Percentiles rank a stretch among this genome's conserved stretches.
Evolutionary conservation across 2,329 filamentous ascomycete genomes (phyloP).

Genomic region (Incumbomyces lentus): DNA sequence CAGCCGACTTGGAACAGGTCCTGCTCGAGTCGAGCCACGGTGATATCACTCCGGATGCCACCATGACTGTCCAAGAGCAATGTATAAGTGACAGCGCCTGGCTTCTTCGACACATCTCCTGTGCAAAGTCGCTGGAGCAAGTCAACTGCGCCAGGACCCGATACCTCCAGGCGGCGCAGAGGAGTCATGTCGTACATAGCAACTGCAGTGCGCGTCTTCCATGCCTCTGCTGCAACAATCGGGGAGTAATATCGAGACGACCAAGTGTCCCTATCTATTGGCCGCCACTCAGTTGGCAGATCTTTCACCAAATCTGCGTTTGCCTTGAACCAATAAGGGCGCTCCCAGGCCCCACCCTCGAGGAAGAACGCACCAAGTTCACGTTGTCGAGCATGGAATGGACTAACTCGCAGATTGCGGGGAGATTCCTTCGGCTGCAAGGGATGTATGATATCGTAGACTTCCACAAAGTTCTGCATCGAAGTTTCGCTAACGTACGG

Average conservation of each 20-base stretch:
- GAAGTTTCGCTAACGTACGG: constrained; percentile 50
- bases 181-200: constrained; percentile 56
- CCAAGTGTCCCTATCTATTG: constrained; percentile 49
- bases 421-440: constrained; percentile 48
- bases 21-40: constrained; percentile 42
- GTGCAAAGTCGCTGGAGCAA: constrained; percentile 41
- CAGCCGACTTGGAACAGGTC: constrained; percentile 44
- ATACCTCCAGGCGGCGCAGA: constrained; percentile 47
- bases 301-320: constrained; percentile 43
- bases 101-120: constrained; percentile 31
- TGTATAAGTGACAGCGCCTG: constrained; percentile 42
- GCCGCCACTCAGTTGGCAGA: constrained; percentile 45
- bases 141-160: constrained; percentile 46
- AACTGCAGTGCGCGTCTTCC: constrained; percentile 53
- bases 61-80: constrained; percentile 46
- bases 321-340: constrained; percentile 52
- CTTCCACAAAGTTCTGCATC: constrained; percentile 51
- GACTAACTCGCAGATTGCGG: constrained; percentile 48
- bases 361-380: constrained; percentile 47
- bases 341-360: constrained; percentile 51
- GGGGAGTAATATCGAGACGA: constrained; percentile 48
- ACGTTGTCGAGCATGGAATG: constrained; percentile 45
- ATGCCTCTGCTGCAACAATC: constrained; percentile 50
- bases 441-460: constrained; percentile 56
- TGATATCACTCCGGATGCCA: constrained; percentile 48